phyloP scores from a whole-genome alignment of 768 basidiomycete species.

The Pleurotus giganteus region DNA sequence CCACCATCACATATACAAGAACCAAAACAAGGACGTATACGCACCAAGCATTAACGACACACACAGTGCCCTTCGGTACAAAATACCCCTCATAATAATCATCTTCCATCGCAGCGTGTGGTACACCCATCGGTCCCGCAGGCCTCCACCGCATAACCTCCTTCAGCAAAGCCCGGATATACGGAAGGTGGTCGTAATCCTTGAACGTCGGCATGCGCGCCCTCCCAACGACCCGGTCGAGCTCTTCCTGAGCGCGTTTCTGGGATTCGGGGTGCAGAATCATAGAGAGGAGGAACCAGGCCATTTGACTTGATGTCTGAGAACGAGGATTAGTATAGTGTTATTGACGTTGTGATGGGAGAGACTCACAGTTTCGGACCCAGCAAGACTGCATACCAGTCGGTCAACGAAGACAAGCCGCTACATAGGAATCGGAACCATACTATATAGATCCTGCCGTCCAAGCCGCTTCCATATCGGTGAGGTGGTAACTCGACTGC shows the following conservation, averaged over 20 bases:
- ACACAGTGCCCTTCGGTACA: constrained; percentile 1
- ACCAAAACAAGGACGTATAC: background rate
- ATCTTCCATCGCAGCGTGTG: constrained; percentile 2
- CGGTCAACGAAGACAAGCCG: too few relatives aligned
- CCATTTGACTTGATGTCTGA: constrained; percentile 10
- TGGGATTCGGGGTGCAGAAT: constrained; percentile 23
- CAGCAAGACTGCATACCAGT: constrained; percentile 19
- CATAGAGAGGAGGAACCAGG: constrained; percentile 26
- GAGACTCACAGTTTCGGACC: constrained; percentile 30
- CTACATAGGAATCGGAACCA: too few relatives aligned
- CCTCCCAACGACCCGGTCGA: constrained; percentile 22
- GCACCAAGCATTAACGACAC: constrained; percentile 6
- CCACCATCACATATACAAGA: too few relatives aligned
- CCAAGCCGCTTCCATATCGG: background rate
- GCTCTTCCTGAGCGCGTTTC: constrained; percentile 26
- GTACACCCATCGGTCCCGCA: constrained; percentile 1
- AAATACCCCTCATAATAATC: constrained; percentile 6
- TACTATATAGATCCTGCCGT: constrained; percentile 13
- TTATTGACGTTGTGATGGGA: background rate
- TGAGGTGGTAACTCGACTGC: background rate
- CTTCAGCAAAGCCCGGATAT: constrained; percentile 23
- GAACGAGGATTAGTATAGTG: too few relatives aligned
- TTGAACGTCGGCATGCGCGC: constrained; percentile 24
- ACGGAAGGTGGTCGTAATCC: constrained; percentile 22
- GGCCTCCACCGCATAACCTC: constrained; percentile 25